Evolutionary conservation across 106 monocot species (phyloP).

Genomic region (Platanthera zijinensis): DNA sequence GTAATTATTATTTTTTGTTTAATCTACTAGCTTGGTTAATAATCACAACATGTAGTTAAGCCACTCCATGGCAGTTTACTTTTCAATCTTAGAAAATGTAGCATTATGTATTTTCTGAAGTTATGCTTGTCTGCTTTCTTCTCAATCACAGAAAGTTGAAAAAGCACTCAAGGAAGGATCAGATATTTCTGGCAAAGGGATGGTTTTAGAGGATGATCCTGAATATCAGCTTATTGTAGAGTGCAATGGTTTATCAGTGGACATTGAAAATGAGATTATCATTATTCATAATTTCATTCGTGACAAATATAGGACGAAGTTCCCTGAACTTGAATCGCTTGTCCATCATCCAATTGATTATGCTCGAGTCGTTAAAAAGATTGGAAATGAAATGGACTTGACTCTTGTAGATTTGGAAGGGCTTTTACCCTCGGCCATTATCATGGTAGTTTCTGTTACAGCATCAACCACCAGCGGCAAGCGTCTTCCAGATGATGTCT

Average conservation of each 20-base stretch:
- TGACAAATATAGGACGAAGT: slow-evolving; percentile 88
- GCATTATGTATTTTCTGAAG: slow-evolving; percentile 1
- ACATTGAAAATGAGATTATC: slow-evolving; percentile 92
- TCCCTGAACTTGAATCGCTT: slow-evolving; percentile 96
- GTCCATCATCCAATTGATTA: slow-evolving; percentile 96
- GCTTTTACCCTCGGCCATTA: slow-evolving; percentile 91
- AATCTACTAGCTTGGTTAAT: neutral
- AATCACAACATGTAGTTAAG: neutral
- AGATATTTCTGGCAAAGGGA: slow-evolving; percentile 43
- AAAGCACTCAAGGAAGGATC: slow-evolving; percentile 65
- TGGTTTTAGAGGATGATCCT: slow-evolving; percentile 79
- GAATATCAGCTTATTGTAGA: slow-evolving; percentile 96
- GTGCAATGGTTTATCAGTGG: slow-evolving; percentile 94
- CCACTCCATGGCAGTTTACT: neutral
- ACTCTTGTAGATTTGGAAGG: slow-evolving; percentile 95
- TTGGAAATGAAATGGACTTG: slow-evolving; percentile 90
- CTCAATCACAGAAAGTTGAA: slow-evolving; percentile 74
- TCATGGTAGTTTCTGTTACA: slow-evolving; percentile 97
- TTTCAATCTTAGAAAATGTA: neutral
- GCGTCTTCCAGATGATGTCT: slow-evolving; percentile 75
- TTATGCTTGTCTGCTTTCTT: neutral
- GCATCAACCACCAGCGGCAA: slow-evolving; percentile 97
- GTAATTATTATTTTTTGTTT: neutral
- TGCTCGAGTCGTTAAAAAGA: slow-evolving; percentile 95
- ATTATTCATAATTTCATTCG: slow-evolving; percentile 98